Percentiles rank a stretch among this genome's conserved stretches.
These are phyloP conservation scores for Cladobotryum protrusum DNA, from an alignment of 2,329 filamentous ascomycete species.

Conservation along the genomic window DNA sequence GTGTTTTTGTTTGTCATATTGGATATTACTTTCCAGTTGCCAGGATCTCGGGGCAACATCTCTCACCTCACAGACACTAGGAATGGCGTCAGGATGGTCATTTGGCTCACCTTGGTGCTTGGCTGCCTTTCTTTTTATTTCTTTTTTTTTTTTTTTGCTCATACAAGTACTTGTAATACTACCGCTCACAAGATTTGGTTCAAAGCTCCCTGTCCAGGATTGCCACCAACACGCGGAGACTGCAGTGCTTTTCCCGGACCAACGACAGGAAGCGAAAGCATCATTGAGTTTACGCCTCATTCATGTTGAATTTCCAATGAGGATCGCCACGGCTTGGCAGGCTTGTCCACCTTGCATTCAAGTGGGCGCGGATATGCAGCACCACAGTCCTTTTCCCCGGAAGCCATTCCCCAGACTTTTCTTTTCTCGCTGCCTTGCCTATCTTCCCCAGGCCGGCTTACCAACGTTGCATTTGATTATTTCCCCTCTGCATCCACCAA, in stretches of 20 bases:
- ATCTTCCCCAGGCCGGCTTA: not conserved
- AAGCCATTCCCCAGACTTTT: slow-evolving; percentile 9
- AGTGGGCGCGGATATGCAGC: slow-evolving; percentile 6
- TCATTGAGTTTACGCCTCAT: not conserved
- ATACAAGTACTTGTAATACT: no score
- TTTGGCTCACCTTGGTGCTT: no score
- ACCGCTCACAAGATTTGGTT: no score
- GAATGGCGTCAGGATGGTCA: slow-evolving; percentile 5
- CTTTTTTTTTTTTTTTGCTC: no score
- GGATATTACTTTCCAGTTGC: not conserved
- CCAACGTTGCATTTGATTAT: not conserved
- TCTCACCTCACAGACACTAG: slow-evolving; percentile 6
- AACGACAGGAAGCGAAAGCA: not conserved
- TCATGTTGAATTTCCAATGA: slow-evolving; percentile 3
- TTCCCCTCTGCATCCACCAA: no score
- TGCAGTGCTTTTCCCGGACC: no score
- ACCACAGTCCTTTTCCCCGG: slow-evolving; percentile 1
- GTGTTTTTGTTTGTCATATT: not conserved
- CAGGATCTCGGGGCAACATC: slow-evolving; percentile 3
- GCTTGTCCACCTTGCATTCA: not conserved
- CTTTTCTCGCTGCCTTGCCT: no score
- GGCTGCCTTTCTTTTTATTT: no score
- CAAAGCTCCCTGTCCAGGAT: no score
- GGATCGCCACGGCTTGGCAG: slow-evolving; percentile 7
- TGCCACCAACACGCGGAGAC: no score